phyloP scores from a whole-genome alignment of 192 early-diverging fungal species.

The Gaertneriomyces semiglobifer region DNA sequence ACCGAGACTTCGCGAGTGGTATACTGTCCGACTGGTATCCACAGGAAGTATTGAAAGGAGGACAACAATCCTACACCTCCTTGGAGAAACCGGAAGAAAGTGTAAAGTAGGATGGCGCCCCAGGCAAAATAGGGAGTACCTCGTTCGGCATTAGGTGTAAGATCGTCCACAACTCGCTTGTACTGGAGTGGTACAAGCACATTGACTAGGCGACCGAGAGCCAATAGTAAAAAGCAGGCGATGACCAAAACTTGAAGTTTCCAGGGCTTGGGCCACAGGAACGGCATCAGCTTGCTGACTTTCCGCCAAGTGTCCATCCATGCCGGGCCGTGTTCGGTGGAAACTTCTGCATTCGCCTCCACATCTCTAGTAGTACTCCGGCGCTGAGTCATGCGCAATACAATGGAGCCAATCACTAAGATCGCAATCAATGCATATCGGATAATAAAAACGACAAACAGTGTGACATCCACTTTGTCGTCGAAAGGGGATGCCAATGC shows the following conservation, averaged over 20 bases:
- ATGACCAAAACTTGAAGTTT: constrained; percentile 66
- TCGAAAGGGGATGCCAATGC: constrained; percentile 5
- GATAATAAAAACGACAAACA: constrained; percentile 40
- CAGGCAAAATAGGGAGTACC: constrained; percentile 45
- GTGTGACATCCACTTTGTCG: constrained; percentile 35
- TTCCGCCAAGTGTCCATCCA: constrained; percentile 26
- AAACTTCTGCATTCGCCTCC: constrained; percentile 28
- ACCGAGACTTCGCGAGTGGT: constrained; percentile 90
- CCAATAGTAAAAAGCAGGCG: constrained; percentile 64
- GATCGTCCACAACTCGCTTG: constrained; percentile 72
- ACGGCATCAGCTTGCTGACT: constrained; percentile 69
- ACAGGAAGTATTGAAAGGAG: constrained; percentile 76
- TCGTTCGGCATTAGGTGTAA: constrained; percentile 41
- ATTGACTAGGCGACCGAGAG: constrained; percentile 64
- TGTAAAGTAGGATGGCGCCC: constrained; percentile 58
- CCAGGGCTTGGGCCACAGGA: constrained; percentile 71
- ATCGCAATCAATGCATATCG: constrained; percentile 43
- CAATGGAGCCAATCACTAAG: constrained; percentile 25
- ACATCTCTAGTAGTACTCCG: neutral
- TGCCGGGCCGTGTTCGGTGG: neutral
- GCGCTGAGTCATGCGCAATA: neutral
- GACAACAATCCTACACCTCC: constrained; percentile 69
- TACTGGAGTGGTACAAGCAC: constrained; percentile 81
- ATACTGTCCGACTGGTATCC: constrained; percentile 92
- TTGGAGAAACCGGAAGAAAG: constrained; percentile 69